A percentile compares a stretch with the other conserved stretches of the same genome.
Evolutionary conservation across 352 stramenopile genomes (phyloP).

Genomic region (Phytophthora megakarya): DNA sequence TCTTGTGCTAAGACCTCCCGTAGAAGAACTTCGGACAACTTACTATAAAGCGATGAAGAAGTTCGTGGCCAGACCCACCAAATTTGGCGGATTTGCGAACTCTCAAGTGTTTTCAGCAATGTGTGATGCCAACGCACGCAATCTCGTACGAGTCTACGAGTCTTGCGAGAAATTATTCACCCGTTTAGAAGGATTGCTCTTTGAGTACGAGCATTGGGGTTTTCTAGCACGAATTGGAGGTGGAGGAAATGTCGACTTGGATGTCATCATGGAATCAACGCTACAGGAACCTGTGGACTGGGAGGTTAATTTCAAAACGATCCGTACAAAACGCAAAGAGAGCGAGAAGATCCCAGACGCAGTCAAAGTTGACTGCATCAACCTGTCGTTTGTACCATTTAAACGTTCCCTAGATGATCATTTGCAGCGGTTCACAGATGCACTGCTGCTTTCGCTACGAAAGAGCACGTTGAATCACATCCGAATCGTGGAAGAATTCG

Average conservation of each 20-base stretch:
- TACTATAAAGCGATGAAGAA: constrained; percentile 97
- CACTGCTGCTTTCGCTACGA: constrained; percentile 82
- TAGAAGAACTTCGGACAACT: constrained; percentile 92
- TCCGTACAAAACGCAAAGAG: constrained; percentile 91
- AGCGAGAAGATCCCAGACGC: constrained; percentile 92
- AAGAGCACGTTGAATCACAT: constrained; percentile 84
- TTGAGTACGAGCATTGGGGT: constrained; percentile 87
- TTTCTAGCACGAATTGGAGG: constrained; percentile 55
- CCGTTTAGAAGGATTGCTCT: constrained; percentile 68
- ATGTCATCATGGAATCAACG: constrained; percentile 79
- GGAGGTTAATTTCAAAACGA: constrained; percentile 91
- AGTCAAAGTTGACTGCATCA: constrained; percentile 91
- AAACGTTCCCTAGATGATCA: constrained; percentile 89
- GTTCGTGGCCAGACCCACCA: constrained; percentile 91
- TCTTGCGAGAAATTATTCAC: constrained; percentile 92
- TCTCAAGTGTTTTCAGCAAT: constrained; percentile 87
- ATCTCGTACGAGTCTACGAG: constrained; percentile 89
- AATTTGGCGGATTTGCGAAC: constrained; percentile 91
- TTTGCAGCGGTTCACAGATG: constrained; percentile 86
- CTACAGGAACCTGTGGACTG: constrained; percentile 78
- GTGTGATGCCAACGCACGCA: constrained; percentile 86
- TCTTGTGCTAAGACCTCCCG: constrained; percentile 88
- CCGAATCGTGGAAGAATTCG: constrained; percentile 88
- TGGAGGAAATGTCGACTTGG: constrained; percentile 61
- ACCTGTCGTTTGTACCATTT: constrained; percentile 86